A percentile compares a stretch with the other conserved stretches of the same genome.
Conservation (phyloP, 2,329 filamentous ascomycete species). For the Epichloe baconii region DNA sequence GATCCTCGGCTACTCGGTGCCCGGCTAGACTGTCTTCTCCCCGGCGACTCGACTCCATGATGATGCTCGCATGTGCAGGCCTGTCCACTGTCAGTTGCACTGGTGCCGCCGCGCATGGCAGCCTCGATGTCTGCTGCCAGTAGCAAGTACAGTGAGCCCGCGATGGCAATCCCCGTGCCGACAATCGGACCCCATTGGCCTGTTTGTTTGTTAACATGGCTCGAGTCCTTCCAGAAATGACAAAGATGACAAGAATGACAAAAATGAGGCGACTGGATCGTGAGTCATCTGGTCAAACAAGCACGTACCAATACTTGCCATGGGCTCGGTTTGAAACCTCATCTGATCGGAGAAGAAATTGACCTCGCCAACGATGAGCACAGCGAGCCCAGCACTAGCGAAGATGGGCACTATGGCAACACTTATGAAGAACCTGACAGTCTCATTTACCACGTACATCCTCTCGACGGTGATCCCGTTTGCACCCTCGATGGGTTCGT, state of each 20-base stretch:
- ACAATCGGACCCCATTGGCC: conserved; percentile 49
- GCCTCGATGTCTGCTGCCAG: conserved; percentile 22
- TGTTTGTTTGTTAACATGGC: conserved; percentile 9
- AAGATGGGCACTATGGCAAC: conserved; percentile 48
- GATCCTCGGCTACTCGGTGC: neutral
- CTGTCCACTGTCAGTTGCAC: neutral
- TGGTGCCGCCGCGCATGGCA: conserved; percentile 5
- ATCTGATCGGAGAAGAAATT: conserved; percentile 50
- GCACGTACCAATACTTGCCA: conserved; percentile 42
- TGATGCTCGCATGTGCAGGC: conserved; percentile 10
- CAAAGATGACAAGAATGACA: neutral
- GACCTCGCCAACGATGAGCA: conserved; percentile 47
- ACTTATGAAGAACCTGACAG: conserved; percentile 38
- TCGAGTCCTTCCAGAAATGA: neutral
- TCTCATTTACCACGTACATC: conserved; percentile 42
- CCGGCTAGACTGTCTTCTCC: neutral
- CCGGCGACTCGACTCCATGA: neutral
- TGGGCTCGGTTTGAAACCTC: conserved; percentile 46
- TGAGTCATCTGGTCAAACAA: neutral
- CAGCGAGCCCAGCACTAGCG: conserved; percentile 41
- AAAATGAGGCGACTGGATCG: neutral
- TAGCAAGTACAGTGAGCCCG: conserved; percentile 46
- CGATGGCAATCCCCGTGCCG: conserved; percentile 41
- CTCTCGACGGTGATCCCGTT: conserved; percentile 38
- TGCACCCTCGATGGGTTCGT: conserved; percentile 36